Conservation (phyloP, 495 filamentous ascomycete species). For the Penicillium verhagenii region DNA sequence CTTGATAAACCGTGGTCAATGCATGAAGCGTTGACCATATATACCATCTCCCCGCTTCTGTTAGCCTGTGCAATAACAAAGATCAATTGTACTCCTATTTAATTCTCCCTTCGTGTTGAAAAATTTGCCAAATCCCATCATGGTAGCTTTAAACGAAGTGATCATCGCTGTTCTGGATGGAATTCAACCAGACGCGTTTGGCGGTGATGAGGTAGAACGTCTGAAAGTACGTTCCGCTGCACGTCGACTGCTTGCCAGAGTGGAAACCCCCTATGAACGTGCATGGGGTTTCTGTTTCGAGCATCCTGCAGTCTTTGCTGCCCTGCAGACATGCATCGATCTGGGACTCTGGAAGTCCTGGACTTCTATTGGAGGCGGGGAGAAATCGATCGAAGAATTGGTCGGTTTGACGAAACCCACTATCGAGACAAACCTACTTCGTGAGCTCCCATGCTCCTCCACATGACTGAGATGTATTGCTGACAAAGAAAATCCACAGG, state of each 20-base stretch:
- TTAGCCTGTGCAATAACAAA: too few species aligned
- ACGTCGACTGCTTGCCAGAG: conserved; percentile 25
- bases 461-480: neutral
- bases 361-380: conserved; percentile 23
- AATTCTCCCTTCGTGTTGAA: neutral
- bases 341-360: conserved; percentile 27
- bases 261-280: conserved; percentile 29
- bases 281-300: conserved; percentile 33
- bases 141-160: conserved; percentile 11
- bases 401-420: conserved; percentile 17
- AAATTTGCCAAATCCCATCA: neutral
- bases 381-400: conserved; percentile 25
- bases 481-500: conserved; percentile 21
- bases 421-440: conserved; percentile 27
- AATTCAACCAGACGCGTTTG: conserved; percentile 18
- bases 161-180: conserved; percentile 24
- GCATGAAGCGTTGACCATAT: neutral
- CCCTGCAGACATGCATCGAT: conserved; percentile 31
- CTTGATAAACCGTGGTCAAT: neutral
- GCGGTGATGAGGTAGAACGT: conserved; percentile 26
- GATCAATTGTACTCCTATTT: too few species aligned
- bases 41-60: neutral
- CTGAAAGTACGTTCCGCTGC: conserved; percentile 27
- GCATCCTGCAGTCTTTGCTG: conserved; percentile 28
- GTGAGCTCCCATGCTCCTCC: conserved; percentile 11